Percentiles rank a stretch among this genome's conserved stretches.
These are phyloP conservation scores for Cladosporium colombiae DNA, from an alignment of 2,329 filamentous ascomycete species.

Conservation along the genomic window DNA sequence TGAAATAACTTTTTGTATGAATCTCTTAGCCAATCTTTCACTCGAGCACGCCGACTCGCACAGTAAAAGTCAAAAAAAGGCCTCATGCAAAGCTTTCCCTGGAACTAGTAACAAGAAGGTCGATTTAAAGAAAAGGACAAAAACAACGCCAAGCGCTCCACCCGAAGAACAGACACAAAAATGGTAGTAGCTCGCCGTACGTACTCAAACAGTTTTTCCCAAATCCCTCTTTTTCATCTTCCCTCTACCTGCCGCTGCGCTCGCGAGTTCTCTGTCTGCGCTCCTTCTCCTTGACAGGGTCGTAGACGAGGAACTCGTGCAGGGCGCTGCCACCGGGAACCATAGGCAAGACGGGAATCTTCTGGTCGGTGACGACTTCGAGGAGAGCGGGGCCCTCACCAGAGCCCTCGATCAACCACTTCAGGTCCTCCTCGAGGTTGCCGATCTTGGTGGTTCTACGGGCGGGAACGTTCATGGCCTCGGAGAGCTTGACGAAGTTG, in stretches of 20 bases:
- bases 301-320: conserved; percentile 91
- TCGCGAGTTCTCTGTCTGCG: conserved; percentile 40
- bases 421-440: conserved; percentile 74
- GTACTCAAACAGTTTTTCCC: conserved; percentile 2
- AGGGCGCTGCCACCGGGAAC: conserved; percentile 83
- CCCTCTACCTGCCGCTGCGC: conserved; percentile 38
- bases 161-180: not conserved
- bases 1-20: not conserved
- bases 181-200: not conserved
- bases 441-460: conserved; percentile 71
- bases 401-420: conserved; percentile 75
- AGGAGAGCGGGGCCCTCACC: conserved; percentile 88
- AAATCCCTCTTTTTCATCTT: not conserved
- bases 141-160: conserved; percentile 11
- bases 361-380: conserved; percentile 85
- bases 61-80: not conserved
- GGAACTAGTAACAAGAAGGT: not conserved
- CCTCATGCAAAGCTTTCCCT: not conserved
- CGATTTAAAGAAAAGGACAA: not conserved
- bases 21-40: not conserved
- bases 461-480: conserved; percentile 85
- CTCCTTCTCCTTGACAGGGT: conserved; percentile 59
- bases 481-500: conserved; percentile 90
- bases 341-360: conserved; percentile 96
- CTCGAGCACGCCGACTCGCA: conserved; percentile 8